Conservation (phyloP, 768 basidiomycete genomes). For the Mycena albidolilacea region DNA sequence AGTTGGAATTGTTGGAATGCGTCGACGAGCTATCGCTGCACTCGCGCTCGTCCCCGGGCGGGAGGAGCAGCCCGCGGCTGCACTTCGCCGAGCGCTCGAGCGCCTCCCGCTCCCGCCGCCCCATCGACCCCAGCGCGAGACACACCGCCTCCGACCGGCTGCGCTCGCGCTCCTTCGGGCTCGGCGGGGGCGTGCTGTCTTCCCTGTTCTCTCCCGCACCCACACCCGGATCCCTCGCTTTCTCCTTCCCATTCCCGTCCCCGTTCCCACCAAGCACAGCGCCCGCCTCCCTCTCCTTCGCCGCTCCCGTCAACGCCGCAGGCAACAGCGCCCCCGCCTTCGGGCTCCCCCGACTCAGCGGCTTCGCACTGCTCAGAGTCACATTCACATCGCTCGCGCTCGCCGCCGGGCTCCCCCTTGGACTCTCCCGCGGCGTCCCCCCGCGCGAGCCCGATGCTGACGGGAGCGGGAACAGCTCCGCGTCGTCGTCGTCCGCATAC, state of each 20-base stretch:
- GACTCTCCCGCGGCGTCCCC: conserved; percentile 18
- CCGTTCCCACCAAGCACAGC: neutral
- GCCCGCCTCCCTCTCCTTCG: conserved; percentile 7
- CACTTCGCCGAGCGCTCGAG: conserved; percentile 29
- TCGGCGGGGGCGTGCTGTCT: neutral
- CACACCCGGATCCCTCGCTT: too few species aligned
- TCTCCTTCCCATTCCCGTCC: neutral
- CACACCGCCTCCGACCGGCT: conserved; percentile 39
- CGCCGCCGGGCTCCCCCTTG: conserved; percentile 20
- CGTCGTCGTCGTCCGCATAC: conserved; percentile 38
- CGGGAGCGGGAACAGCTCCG: conserved; percentile 39
- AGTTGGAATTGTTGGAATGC: neutral
- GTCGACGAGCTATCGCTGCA: neutral
- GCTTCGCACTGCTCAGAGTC: too few species aligned
- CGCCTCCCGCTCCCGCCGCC: conserved; percentile 30
- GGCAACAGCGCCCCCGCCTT: conserved; percentile 19
- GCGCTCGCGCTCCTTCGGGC: conserved; percentile 10
- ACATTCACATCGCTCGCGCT: conserved; percentile 29
- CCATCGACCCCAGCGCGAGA: conserved; percentile 33
- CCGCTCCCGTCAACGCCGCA: conserved; percentile 19
- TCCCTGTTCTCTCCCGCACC: neutral
- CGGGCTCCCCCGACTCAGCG: neutral
- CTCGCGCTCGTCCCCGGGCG: conserved; percentile 32
- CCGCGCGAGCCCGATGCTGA: conserved; percentile 15
- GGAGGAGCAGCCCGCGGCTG: conserved; percentile 30